Conservation (phyloP, 1,284 basidiomycete genomes). For the Somion occarium region DNA sequence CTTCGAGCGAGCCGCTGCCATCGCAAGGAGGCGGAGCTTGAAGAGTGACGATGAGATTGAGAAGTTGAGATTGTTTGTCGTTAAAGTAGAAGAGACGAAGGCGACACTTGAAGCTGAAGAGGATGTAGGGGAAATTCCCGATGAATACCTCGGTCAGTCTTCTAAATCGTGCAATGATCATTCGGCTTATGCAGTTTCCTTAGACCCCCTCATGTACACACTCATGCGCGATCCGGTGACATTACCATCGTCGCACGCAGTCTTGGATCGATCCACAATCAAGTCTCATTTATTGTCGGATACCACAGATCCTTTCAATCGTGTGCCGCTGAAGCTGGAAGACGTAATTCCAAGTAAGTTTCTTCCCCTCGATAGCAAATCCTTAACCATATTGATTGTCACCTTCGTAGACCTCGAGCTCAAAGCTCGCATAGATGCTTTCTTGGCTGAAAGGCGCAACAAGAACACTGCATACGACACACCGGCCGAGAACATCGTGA, state of each 20-base stretch:
- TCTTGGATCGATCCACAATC: slow-evolving; percentile 91
- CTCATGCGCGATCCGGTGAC: slow-evolving; percentile 96
- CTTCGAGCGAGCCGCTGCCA: slow-evolving; percentile 78
- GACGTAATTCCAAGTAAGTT: slow-evolving; percentile 73
- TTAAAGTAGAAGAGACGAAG: slow-evolving; percentile 82
- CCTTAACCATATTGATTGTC: slow-evolving; percentile 10
- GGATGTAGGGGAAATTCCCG: slow-evolving; percentile 91
- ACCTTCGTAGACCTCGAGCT: slow-evolving; percentile 45
- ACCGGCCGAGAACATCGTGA: slow-evolving; percentile 26
- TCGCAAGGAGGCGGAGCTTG: slow-evolving; percentile 63
- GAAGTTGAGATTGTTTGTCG: slow-evolving; percentile 68
- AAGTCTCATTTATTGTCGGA: slow-evolving; percentile 94
- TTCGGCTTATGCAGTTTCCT: slow-evolving; percentile 3
- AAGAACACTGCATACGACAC: slow-evolving; percentile 30
- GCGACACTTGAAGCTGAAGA: slow-evolving; percentile 82
- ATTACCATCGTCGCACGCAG: slow-evolving; percentile 78
- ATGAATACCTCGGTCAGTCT: slow-evolving; percentile 82
- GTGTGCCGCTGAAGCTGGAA: slow-evolving; percentile 72
- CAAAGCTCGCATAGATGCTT: slow-evolving; percentile 60
- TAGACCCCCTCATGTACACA: slow-evolving; percentile 91
- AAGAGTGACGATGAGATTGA: slow-evolving; percentile 83
- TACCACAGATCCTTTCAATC: slow-evolving; percentile 88
- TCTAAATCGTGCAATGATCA: slow-evolving; percentile 6
- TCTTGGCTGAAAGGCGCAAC: slow-evolving; percentile 45
- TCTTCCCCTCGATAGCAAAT: not conserved